Conservation (phyloP, 139 green algal genomes). For the Ettlia oleoabundans region DNA sequence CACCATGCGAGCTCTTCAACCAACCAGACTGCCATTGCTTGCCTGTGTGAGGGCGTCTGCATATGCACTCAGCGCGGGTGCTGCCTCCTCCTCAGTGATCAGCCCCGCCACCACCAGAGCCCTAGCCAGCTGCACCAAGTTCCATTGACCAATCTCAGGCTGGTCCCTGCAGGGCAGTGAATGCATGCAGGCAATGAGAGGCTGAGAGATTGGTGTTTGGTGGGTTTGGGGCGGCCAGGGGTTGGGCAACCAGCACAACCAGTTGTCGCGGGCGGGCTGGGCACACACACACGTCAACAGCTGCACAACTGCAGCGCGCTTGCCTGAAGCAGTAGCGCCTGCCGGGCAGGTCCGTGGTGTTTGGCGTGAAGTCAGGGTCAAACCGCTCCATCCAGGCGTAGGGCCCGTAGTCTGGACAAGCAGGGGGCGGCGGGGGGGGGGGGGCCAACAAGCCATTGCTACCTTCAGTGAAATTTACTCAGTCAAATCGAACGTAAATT, state of each 20-base stretch:
- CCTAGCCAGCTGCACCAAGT: slow-evolving; percentile 72
- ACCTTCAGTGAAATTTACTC: too few species aligned
- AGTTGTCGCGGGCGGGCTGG: too few species aligned
- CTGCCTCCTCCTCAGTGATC: slow-evolving; percentile 59
- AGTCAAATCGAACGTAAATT: too few species aligned
- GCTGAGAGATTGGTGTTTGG: too few species aligned
- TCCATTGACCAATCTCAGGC: slow-evolving; percentile 61
- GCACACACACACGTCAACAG: neutral
- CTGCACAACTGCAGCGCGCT: neutral
- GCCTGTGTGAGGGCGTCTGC: slow-evolving; percentile 49
- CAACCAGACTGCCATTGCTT: neutral
- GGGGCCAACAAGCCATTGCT: too few species aligned
- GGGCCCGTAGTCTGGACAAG: slow-evolving; percentile 64
- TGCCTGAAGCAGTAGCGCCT: slow-evolving; percentile 53
- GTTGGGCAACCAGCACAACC: too few species aligned
- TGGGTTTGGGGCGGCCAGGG: too few species aligned
- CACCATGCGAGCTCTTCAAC: neutral
- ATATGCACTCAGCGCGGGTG: slow-evolving; percentile 63
- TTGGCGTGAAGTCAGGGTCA: slow-evolving; percentile 93
- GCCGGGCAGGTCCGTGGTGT: slow-evolving; percentile 84
- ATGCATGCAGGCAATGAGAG: too few species aligned
- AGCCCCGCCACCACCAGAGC: slow-evolving; percentile 58
- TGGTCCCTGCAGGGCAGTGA: neutral
- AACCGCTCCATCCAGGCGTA: slow-evolving; percentile 90
- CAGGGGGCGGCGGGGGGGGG: too few species aligned